These are phyloP conservation scores for Mortierella sp. DNA, from an alignment of 371 early-diverging fungal species.

Conservation along the genomic window DNA sequence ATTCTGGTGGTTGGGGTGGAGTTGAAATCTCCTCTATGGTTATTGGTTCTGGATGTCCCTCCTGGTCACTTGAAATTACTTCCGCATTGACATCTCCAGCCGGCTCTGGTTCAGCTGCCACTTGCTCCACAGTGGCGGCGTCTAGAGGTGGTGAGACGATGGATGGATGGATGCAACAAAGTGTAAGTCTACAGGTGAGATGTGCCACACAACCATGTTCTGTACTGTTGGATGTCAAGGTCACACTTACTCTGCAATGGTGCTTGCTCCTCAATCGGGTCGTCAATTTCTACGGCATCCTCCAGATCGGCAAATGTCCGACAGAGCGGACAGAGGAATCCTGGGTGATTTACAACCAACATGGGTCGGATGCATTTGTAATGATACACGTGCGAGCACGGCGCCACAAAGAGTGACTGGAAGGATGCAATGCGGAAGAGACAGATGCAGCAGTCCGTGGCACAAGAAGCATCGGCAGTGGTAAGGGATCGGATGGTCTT, in stretches of 20 bases:
- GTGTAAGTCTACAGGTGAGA: background rate
- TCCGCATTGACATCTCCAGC: no score
- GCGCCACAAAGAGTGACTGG: conserved; percentile 94
- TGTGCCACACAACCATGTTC: no score
- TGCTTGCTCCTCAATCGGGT: conserved; percentile 35
- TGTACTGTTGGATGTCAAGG: no score
- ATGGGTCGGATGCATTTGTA: conserved; percentile 92
- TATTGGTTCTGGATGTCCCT: background rate
- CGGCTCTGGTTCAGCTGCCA: conserved; percentile 1
- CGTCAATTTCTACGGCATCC: conserved; percentile 83
- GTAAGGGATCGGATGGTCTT: conserved; percentile 48
- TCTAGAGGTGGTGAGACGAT: conserved; percentile 1
- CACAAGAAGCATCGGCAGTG: conserved; percentile 38
- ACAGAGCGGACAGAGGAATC: conserved; percentile 94
- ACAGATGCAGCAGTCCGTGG: conserved; percentile 95
- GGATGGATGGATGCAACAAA: background rate
- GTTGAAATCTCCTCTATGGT: conserved; percentile 10
- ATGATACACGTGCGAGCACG: conserved; percentile 95
- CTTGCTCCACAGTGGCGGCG: conserved; percentile 3
- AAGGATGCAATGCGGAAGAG: conserved; percentile 88
- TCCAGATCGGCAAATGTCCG: conserved; percentile 93
- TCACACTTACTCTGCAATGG: conserved; percentile 21
- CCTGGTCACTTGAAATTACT: conserved; percentile 4
- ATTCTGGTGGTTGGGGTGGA: conserved; percentile 17
- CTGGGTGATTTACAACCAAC: conserved; percentile 72